Conservation (phyloP, 148 eudicot genomes). For the Cornus kousa region DNA sequence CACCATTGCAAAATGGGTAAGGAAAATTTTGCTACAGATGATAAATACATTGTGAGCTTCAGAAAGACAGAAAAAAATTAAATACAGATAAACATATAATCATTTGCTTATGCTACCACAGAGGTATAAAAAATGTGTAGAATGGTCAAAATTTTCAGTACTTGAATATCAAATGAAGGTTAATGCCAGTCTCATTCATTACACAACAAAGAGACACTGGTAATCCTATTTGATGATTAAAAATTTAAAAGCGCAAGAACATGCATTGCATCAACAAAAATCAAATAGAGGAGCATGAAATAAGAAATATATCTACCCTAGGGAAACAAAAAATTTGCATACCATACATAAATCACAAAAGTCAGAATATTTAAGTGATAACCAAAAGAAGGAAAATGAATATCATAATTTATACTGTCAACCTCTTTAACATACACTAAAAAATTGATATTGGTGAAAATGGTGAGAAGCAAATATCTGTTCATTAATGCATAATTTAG, state of each 20-base stretch:
- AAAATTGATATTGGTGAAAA: not conserved
- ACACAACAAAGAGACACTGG: not conserved
- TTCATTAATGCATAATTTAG: not conserved
- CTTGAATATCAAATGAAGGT: not conserved
- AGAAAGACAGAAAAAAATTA: not conserved
- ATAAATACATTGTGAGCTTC: not conserved
- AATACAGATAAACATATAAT: not conserved
- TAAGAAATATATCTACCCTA: not conserved
- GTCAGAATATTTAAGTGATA: not conserved
- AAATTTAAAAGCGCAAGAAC: too few relatives aligned
- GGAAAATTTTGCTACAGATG: not conserved
- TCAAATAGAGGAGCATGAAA: not conserved
- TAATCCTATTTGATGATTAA: not conserved
- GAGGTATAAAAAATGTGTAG: not conserved
- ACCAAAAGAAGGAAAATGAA: not conserved
- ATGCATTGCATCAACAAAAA: not conserved
- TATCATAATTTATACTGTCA: too few relatives aligned
- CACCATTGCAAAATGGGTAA: not conserved
- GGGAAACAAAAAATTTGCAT: too few relatives aligned
- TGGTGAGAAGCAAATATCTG: not conserved
- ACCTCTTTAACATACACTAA: not conserved
- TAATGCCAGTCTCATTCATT: not conserved
- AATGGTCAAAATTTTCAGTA: not conserved
- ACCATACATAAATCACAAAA: too few relatives aligned
- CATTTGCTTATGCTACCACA: not conserved